Evolutionary conservation across 352 stramenopile genomes (phyloP).

Genomic region (Phytophthora tentaculata): DNA sequence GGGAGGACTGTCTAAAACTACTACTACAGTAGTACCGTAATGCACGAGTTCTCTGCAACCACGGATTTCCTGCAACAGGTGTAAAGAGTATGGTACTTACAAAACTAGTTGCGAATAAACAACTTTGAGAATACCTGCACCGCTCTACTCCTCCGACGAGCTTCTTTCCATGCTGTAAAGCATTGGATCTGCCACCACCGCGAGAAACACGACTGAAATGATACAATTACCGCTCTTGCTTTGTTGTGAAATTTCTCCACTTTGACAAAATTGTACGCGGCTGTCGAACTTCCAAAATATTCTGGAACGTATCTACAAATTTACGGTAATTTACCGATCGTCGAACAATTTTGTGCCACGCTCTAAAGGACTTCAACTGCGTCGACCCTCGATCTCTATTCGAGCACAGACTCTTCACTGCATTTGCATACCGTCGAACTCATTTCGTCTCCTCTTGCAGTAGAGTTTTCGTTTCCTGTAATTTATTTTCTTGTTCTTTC

Average conservation of each 20-base stretch:
- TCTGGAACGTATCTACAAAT: conserved; percentile 12
- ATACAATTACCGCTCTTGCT: conserved; percentile 6
- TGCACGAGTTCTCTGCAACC: too few species aligned
- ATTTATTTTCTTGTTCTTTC: conserved; percentile 12
- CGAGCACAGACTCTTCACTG: conserved; percentile 21
- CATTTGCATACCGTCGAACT: conserved; percentile 20
- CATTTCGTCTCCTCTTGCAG: conserved; percentile 20
- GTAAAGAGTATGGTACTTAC: too few species aligned
- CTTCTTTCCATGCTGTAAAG: conserved; percentile 31
- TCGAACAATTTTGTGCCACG: conserved; percentile 18
- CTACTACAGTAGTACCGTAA: too few species aligned
- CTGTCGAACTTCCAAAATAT: conserved; percentile 2
- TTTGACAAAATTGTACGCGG: not conserved
- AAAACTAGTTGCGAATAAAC: conserved; percentile 16
- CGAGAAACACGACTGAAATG: conserved; percentile 13
- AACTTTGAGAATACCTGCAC: conserved; percentile 31
- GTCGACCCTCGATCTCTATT: conserved; percentile 11
- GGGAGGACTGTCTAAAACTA: too few species aligned
- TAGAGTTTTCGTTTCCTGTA: conserved; percentile 10
- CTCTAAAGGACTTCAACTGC: conserved; percentile 18
- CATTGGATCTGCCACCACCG: conserved; percentile 20
- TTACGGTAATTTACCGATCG: conserved; percentile 5
- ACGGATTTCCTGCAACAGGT: too few species aligned
- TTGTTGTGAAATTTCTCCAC: conserved; percentile 27
- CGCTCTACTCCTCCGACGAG: conserved; percentile 13